Conservation (phyloP, 345 rosid species). For the Acer campestre region DNA sequence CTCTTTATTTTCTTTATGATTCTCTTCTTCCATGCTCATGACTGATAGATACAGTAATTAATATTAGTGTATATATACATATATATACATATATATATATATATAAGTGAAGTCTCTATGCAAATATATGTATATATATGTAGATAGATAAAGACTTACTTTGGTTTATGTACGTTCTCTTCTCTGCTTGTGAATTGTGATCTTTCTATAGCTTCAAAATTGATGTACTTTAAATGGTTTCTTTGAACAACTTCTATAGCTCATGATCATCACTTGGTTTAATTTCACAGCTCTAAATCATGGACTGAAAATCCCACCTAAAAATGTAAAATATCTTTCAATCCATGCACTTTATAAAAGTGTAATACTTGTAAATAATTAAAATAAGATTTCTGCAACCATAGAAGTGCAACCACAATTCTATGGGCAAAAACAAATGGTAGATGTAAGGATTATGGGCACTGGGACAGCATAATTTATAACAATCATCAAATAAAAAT, state of each 20-base stretch:
- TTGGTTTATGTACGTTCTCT: not conserved
- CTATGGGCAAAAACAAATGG: not conserved
- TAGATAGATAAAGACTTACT: not conserved
- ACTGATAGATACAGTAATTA: not conserved
- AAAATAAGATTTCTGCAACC: slow-evolving; percentile 1
- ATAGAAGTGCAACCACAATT: not conserved
- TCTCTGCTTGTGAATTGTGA: slow-evolving; percentile 4
- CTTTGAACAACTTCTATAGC: too few species aligned
- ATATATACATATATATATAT: too few species aligned
- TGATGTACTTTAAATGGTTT: not conserved
- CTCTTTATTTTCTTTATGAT: slow-evolving; percentile 32
- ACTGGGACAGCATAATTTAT: not conserved
- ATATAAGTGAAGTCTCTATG: not conserved
- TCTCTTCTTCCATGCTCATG: slow-evolving; percentile 34
- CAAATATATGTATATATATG: not conserved
- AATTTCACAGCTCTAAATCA: too few species aligned
- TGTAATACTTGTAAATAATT: not conserved
- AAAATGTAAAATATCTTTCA: not conserved
- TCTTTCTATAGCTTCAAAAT: not conserved
- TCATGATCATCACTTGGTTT: too few species aligned
- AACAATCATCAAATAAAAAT: not conserved
- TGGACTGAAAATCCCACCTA: too few species aligned
- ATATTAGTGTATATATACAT: not conserved
- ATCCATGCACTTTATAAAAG: not conserved
- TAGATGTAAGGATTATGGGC: not conserved